Base-by-base conservation (phyloP, 495 filamentous ascomycete genomes). In the Penicillium soppii region DNA sequence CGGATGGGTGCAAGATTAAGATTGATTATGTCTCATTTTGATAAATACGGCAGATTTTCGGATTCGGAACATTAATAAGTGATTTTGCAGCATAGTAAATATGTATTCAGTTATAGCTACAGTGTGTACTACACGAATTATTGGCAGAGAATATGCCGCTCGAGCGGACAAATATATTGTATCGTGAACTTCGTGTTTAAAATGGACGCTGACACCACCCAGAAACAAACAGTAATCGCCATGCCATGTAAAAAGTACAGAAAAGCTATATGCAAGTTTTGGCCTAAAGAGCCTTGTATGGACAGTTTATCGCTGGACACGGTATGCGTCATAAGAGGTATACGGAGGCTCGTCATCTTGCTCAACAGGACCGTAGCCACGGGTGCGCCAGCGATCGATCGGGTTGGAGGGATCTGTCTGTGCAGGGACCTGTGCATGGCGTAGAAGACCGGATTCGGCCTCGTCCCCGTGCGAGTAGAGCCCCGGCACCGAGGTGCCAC, bases 351-450 rank as follows among this genome's bases (percentile, higher is more conserved):
- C 53, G 2, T 74, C 72, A 16, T 73, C 71, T 61, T 74, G 69
- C 9, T 58, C 65, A 9, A 78, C 69, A 61, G 75, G 77, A 9
- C 74, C 76, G 48, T 76, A 78, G 9, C 76, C 76, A 12, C 69
- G 60, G 2, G 71, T 63, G 20, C 73, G 69, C 76, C 76, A 81
- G 32, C 75, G 72, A 45, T 72, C 75, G 15, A 76, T 26, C 22
- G 70, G 62, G 10, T 62, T 61, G 4, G 44, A 23, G 5, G 45
- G 37, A 13, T 67, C 58, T 6, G 50, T 52, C 2, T 64, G 53
- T 1, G 65, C 73, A 2, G 70, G 71, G 1, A 56, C 58, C 49
- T 78, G 75, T 0, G 71, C 72, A 40, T 72, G 65, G 15, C 53
- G 63, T n/a, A 81, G 63, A 6, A 81, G 60, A 15, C 60, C 54